phyloP scores from a whole-genome alignment of 495 filamentous ascomycete genomes.

The Penicillium simplicissimum region DNA sequence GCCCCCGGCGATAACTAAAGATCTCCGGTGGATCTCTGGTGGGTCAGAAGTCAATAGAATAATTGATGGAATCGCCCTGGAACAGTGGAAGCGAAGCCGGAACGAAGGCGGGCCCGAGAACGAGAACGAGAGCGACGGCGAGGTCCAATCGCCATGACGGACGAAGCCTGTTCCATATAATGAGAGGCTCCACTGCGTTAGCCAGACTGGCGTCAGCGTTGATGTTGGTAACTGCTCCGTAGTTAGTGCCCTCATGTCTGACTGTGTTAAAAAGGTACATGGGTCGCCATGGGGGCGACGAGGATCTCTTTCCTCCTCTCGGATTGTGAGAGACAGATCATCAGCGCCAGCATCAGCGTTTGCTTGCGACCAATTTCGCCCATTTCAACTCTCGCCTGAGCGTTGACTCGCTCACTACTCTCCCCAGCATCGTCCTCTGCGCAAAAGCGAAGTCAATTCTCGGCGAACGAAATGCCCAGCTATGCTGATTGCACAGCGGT shows the following conservation, averaged over 20 bases:
- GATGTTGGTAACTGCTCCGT: neutral
- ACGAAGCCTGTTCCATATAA: slow-evolving; percentile 6
- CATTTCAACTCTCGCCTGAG: neutral
- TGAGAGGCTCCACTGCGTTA: neutral
- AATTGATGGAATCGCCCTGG: neutral
- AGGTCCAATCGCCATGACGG: slow-evolving; percentile 29
- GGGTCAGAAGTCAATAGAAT: neutral
- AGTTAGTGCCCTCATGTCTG: neutral
- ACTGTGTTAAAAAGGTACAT: neutral
- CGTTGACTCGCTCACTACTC: neutral
- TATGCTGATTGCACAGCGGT: slow-evolving; percentile 49
- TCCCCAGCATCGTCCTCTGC: neutral
- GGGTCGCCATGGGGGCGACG: neutral
- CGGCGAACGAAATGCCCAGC: slow-evolving; percentile 24
- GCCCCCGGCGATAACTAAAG: slow-evolving; percentile 3
- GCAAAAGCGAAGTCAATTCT: neutral
- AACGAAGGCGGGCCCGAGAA: slow-evolving; percentile 19
- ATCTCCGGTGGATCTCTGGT: slow-evolving; percentile 13
- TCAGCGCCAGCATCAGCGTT: neutral
- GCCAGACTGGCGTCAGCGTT: neutral
- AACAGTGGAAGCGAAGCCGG: neutral
- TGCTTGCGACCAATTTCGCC: neutral
- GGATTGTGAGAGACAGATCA: neutral
- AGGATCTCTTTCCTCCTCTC: neutral
- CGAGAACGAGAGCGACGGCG: slow-evolving; percentile 33